Evolutionary conservation across 768 basidiomycete genomes (phyloP).

Genomic region (Rhizopogon sp.): DNA sequence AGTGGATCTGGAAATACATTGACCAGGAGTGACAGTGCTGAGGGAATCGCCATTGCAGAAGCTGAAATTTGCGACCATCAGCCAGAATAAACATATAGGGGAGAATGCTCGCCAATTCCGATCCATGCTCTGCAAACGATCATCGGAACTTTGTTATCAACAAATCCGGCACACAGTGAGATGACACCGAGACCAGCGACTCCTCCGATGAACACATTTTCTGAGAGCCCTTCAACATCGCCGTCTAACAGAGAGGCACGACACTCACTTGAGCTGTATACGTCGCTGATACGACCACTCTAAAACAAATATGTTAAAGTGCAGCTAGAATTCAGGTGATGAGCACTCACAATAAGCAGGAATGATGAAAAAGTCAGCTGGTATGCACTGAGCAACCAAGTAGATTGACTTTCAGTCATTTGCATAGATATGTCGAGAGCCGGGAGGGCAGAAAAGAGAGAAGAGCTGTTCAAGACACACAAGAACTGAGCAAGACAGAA

Average conservation of each 20-base stretch:
- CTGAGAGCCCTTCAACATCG: conserved; percentile 12
- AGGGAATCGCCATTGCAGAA: conserved; percentile 46
- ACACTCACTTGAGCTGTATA: conserved; percentile 35
- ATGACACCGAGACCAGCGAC: conserved; percentile 36
- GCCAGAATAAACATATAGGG: neutral
- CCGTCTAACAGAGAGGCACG: neutral
- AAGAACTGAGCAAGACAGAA: conserved; percentile 40
- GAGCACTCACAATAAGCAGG: conserved; percentile 27
- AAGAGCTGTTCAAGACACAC: conserved; percentile 38
- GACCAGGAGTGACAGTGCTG: conserved; percentile 44
- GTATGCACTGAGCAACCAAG: conserved; percentile 41
- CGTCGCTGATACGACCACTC: conserved; percentile 35
- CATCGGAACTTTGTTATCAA: conserved; percentile 38
- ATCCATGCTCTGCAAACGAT: conserved; percentile 47
- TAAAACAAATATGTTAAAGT: conserved; percentile 7
- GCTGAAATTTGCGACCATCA: conserved; percentile 20
- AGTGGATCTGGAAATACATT: conserved; percentile 42
- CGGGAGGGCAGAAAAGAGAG: conserved; percentile 35
- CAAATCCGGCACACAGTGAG: conserved; percentile 42
- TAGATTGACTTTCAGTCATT: conserved; percentile 19
- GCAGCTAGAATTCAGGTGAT: neutral
- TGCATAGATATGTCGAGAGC: conserved; percentile 19
- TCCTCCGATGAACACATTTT: conserved; percentile 38
- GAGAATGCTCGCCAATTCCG: conserved; percentile 34
- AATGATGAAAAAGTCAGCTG: conserved; percentile 39